Percentiles rank a stretch among this genome's conserved stretches.
Conservation (phyloP, 345 rosid species). For the Reutealis trisperma region DNA sequence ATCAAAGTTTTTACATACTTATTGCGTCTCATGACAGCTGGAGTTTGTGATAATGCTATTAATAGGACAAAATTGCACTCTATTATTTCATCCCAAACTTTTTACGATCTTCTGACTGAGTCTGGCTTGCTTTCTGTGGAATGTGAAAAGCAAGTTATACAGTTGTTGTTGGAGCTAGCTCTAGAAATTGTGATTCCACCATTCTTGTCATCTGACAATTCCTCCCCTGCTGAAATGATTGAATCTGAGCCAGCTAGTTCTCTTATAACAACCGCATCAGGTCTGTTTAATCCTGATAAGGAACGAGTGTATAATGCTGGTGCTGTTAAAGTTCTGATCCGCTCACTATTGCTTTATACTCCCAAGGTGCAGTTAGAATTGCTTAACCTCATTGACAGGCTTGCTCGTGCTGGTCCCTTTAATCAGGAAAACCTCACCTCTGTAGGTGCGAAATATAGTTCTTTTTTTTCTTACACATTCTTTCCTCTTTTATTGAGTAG, state of each 20-base stretch:
- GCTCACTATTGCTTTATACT: slow-evolving; percentile 86
- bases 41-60: slow-evolving; percentile 69
- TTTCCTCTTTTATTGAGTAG: not conserved
- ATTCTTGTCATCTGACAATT: slow-evolving; percentile 62
- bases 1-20: slow-evolving; percentile 82
- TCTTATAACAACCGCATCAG: slow-evolving; percentile 58
- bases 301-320: slow-evolving; percentile 90
- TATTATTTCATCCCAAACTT: slow-evolving; percentile 81
- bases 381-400: slow-evolving; percentile 72
- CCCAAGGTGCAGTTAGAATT: slow-evolving; percentile 92
- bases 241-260: slow-evolving; percentile 53
- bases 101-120: slow-evolving; percentile 85
- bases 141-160: slow-evolving; percentile 94
- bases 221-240: slow-evolving; percentile 38
- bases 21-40: slow-evolving; percentile 87
- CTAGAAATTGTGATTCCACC: slow-evolving; percentile 95
- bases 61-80: slow-evolving; percentile 85
- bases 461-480: not conserved
- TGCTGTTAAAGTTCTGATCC: slow-evolving; percentile 78
- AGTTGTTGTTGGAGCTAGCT: slow-evolving; percentile 87
- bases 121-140: slow-evolving; percentile 95
- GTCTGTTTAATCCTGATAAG: slow-evolving; percentile 69
- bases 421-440: slow-evolving; percentile 96
- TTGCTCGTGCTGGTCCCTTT: slow-evolving; percentile 86
- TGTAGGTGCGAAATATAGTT: slow-evolving; percentile 59